These are phyloP conservation scores for Sphenostylis stenocarpa DNA, from an alignment of 306 rosid genomes.

Conservation along the genomic window DNA sequence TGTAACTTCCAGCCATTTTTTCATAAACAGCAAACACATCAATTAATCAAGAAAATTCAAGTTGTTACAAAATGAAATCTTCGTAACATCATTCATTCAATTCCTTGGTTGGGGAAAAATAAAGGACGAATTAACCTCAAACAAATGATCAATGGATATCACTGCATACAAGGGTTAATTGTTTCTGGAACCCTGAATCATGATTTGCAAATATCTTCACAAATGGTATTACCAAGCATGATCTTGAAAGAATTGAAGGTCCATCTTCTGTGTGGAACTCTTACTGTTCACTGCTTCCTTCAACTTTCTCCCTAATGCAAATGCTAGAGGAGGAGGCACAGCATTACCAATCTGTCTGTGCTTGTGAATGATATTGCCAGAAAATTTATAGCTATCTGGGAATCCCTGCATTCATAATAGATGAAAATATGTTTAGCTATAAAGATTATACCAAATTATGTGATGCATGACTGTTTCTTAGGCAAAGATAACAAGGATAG, in stretches of 20 bases:
- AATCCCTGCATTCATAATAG: constrained; percentile 67
- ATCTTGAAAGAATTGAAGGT: background rate
- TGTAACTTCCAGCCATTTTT: background rate
- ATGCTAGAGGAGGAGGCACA: constrained; percentile 94
- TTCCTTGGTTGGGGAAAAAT: background rate
- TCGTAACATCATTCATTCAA: background rate
- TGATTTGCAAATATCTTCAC: constrained; percentile 8
- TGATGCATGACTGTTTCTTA: background rate
- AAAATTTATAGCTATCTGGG: constrained; percentile 71
- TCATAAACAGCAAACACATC: background rate
- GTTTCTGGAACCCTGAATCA: background rate
- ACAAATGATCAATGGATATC: constrained; percentile 4
- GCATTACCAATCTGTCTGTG: constrained; percentile 98
- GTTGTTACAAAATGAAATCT: background rate
- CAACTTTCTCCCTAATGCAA: constrained; percentile 79
- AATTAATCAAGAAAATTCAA: background rate
- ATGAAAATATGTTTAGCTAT: background rate
- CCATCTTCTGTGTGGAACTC: constrained; percentile 28
- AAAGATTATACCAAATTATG: constrained; percentile 1
- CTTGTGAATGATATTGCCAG: constrained; percentile 77
- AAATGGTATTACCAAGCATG: background rate
- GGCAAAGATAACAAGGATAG: background rate
- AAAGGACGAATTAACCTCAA: background rate
- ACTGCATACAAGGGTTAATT: constrained; percentile 18
- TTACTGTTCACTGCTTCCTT: constrained; percentile 68